Conservation (phyloP, 208 protist genomes). For the Trypanosoma caninum region DNA sequence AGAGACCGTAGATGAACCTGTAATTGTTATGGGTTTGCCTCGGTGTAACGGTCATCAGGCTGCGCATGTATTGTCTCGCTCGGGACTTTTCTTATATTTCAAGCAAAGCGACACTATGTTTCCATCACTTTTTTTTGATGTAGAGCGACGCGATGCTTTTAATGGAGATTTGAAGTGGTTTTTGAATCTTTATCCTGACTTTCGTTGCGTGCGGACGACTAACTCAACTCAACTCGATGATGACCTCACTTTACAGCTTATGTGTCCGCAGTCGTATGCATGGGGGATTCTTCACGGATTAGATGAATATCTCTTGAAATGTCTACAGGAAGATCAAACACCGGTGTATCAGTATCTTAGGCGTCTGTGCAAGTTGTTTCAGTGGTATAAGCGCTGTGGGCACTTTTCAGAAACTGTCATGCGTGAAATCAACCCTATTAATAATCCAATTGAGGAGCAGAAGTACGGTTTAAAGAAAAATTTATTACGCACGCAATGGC, state of each 20-base stretch:
- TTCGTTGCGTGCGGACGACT: slow-evolving; percentile 62
- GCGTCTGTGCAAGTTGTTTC: slow-evolving; percentile 70
- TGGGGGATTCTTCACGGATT: slow-evolving; percentile 89
- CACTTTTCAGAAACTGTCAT: slow-evolving; percentile 74
- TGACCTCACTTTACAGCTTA: slow-evolving; percentile 81
- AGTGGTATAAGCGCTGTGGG: slow-evolving; percentile 86
- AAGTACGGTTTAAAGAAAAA: slow-evolving; percentile 70
- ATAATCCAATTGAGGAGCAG: slow-evolving; percentile 80
- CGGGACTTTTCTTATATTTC: slow-evolving; percentile 71
- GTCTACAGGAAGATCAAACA: slow-evolving; percentile 80
- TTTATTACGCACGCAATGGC: slow-evolving; percentile 60
- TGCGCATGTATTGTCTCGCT: slow-evolving; percentile 78
- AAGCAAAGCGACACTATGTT: slow-evolving; percentile 77
- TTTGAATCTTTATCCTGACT: slow-evolving; percentile 54
- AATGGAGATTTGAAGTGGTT: slow-evolving; percentile 52
- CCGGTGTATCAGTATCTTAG: slow-evolving; percentile 70
- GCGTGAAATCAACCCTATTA: slow-evolving; percentile 62
- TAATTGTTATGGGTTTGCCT: slow-evolving; percentile 84
- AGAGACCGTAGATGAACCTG: slow-evolving; percentile 51
- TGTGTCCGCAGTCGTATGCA: slow-evolving; percentile 82
- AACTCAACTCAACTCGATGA: slow-evolving; percentile 74
- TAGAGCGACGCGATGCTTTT: slow-evolving; percentile 63
- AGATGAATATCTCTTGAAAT: slow-evolving; percentile 86
- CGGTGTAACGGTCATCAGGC: slow-evolving; percentile 85
- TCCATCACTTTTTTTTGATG: slow-evolving; percentile 60